These are phyloP conservation scores for Capsicum pubescens DNA, from an alignment of 257 asterid species.

Conservation along the genomic window DNA sequence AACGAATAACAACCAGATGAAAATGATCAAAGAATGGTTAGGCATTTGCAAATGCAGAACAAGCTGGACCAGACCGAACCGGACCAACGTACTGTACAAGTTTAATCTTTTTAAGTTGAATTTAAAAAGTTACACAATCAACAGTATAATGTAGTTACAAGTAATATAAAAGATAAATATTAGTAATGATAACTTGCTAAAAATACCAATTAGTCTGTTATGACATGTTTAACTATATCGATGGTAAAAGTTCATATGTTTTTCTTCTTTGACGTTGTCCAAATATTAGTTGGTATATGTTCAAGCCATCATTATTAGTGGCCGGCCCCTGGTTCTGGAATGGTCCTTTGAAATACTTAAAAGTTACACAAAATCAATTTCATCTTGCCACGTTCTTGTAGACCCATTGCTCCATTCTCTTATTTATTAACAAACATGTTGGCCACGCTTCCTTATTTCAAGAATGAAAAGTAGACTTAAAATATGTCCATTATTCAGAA, in stretches of 20 bases:
- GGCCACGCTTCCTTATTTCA: constrained; percentile 24
- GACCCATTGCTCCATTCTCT: not conserved
- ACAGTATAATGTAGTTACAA: no score
- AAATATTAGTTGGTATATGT: not conserved
- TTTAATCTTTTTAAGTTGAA: not conserved
- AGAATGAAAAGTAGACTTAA: not conserved
- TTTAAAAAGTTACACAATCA: not conserved
- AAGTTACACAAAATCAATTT: constrained; percentile 33
- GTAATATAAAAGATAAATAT: not conserved
- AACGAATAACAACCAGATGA: not conserved
- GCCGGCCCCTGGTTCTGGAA: not conserved
- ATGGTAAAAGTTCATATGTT: not conserved
- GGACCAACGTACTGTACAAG: not conserved
- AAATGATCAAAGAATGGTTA: not conserved
- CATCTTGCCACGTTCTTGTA: constrained; percentile 54
- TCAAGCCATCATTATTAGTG: not conserved
- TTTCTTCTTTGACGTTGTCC: not conserved
- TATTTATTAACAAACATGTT: constrained; percentile 36
- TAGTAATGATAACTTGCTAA: no score
- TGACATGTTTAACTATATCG: not conserved
- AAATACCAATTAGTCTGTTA: not conserved
- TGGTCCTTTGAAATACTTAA: constrained; percentile 33
- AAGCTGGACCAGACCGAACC: not conserved
- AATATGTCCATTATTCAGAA: not conserved
- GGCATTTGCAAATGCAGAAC: not conserved